Evolutionary conservation across 768 basidiomycete genomes (phyloP).

Genomic region (Termitomyces sp.): DNA sequence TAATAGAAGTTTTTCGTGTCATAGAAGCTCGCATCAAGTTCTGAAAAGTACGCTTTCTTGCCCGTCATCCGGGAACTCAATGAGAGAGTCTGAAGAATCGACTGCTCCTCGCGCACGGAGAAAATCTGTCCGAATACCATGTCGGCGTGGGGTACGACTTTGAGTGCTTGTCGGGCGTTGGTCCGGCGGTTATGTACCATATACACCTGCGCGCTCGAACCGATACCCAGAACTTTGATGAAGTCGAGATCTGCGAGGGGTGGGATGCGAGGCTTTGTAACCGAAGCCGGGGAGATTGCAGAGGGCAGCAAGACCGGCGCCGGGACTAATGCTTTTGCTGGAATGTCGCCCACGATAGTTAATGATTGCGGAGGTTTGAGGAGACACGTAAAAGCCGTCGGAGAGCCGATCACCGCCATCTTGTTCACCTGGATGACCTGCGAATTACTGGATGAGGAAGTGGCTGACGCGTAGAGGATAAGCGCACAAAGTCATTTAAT

Average conservation of each 20-base stretch:
- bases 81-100: neutral
- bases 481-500: neutral
- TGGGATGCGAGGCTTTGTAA: neutral
- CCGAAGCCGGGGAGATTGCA: too few species aligned
- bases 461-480: neutral
- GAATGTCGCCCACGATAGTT: neutral
- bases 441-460: neutral
- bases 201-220: neutral
- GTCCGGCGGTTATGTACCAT: neutral
- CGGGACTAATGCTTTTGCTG: neutral
- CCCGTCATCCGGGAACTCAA: neutral
- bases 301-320: neutral
- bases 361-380: neutral
- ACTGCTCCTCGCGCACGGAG: neutral
- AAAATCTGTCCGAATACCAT: neutral
- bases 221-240: neutral
- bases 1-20: conserved; percentile 1
- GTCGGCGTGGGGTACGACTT: neutral
- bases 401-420: neutral
- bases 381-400: neutral
- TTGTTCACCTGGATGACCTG: neutral
- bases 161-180: neutral
- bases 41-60: neutral
- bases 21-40: neutral
- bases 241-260: neutral